Evolutionary conservation across 1,284 basidiomycete species (phyloP), one percentile per base, ranked within the genome.

Genomic region (Singerocomus inundabilis): DNA sequence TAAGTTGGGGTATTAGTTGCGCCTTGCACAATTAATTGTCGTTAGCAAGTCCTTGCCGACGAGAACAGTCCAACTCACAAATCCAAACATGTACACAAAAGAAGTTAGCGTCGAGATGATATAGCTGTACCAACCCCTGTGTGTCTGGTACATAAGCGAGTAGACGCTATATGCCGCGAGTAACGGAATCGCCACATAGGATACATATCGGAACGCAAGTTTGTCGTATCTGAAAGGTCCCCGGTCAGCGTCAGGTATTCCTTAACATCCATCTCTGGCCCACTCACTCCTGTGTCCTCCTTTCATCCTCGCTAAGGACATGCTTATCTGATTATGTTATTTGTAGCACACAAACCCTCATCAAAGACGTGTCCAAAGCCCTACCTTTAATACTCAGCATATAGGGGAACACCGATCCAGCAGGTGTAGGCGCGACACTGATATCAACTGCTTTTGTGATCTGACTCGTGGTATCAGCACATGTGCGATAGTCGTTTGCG

Each of bases 51-150:
- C 51, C 30, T 21, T 48, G 46, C 32, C 41, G 47, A 34, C 46
- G 24, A 28, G 12, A 26, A 46, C 31, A 21, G 37, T 32, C 32
- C 51, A 49, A 45, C 86, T 73, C 60, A 95, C 93, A 70, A 98
- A 98, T 56, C 96, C 96, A 68, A 98, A 98, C 84, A 93, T 93
- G 64, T 93, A 94, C 33, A 95, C 91, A 68, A 92, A 95, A 32
- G 87, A 91, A 28, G 89, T 89, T 46, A 92, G 74, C 4, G 90
- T 92, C 32, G 90, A 85, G 51, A 98, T 93, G 53, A 91, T 77
- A 70, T 97, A 99, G 59, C 88, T 92, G 72, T 97, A 98, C 94
- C 94, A 98, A 44, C 92, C 89, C 58, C 84, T 80, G 70, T 98
- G 96, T 1, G 86, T 86, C 61, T 92, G 81, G 66, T 93, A 93